phyloP scores from a whole-genome alignment of 495 filamentous ascomycete genomes.

The Neurospora africana region DNA sequence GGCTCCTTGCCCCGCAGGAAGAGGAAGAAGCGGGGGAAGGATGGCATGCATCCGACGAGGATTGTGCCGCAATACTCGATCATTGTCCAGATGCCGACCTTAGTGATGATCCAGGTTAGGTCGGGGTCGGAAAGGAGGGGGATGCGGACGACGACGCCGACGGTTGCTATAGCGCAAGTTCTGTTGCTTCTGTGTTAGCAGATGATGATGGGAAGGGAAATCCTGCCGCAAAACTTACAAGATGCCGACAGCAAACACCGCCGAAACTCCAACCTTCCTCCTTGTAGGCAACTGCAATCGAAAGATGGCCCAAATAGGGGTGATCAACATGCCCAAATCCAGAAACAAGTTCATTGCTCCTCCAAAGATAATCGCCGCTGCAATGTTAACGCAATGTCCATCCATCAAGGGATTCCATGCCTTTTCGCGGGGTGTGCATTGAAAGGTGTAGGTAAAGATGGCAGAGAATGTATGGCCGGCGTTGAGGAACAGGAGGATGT shows the following conservation, averaged over 20 bases:
- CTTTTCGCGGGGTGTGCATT: constrained; percentile 19
- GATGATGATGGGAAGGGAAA: not conserved
- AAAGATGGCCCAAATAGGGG: constrained; percentile 21
- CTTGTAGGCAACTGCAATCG: constrained; percentile 18
- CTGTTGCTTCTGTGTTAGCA: constrained; percentile 1
- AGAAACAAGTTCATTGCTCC: constrained; percentile 21
- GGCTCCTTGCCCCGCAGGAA: constrained; percentile 6
- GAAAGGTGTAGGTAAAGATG: constrained; percentile 20
- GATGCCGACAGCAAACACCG: constrained; percentile 22
- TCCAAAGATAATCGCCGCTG: constrained; percentile 9
- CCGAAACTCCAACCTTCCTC: constrained; percentile 22
- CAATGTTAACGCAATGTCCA: constrained; percentile 21
- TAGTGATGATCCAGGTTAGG: constrained; percentile 17
- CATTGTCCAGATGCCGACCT: constrained; percentile 28
- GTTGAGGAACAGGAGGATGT: constrained; percentile 17
- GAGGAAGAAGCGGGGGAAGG: constrained; percentile 20
- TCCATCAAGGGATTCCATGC: constrained; percentile 15
- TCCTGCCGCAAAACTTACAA: constrained; percentile 11
- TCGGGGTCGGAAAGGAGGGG: constrained; percentile 17
- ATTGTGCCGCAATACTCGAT: constrained; percentile 25
- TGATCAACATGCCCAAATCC: constrained; percentile 20
- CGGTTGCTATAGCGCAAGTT: constrained; percentile 18
- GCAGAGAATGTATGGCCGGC: constrained; percentile 14
- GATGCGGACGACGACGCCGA: constrained; percentile 18
- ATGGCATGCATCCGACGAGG: constrained; percentile 22